These are phyloP conservation scores for Kalmanozyma brasiliensis DNA, from an alignment of 1,284 basidiomycete genomes.

Conservation along the genomic window DNA sequence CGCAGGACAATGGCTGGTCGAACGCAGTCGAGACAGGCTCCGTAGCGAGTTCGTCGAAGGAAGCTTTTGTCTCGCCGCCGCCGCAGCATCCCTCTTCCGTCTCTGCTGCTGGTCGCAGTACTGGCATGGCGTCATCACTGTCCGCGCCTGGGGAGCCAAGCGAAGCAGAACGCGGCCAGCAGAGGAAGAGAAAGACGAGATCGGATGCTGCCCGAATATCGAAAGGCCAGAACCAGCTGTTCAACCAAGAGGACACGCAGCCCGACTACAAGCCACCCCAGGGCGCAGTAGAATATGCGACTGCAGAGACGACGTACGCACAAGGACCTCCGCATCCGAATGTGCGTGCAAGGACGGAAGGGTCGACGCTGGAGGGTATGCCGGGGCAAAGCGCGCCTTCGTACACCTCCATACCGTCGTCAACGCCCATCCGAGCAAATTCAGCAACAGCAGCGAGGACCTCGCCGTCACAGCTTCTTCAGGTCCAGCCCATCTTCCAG, in stretches of 20 bases:
- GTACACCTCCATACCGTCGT: background rate
- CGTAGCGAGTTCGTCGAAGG: conserved; percentile 6
- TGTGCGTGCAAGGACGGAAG: background rate
- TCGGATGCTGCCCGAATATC: conserved; percentile 7
- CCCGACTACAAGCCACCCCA: conserved; percentile 3
- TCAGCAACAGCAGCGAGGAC: conserved; percentile 3
- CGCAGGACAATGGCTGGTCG: conserved; percentile 7
- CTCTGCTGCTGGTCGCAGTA: no score
- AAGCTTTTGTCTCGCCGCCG: conserved; percentile 6
- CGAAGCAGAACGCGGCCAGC: background rate
- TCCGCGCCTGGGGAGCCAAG: conserved; percentile 1
- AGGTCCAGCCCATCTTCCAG: conserved; percentile 43
- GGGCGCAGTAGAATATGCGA: conserved; percentile 1
- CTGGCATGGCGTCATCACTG: background rate
- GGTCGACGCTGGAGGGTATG: conserved; percentile 9
- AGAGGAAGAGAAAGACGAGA: conserved; percentile 23
- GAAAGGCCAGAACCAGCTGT: background rate
- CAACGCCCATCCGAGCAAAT: conserved; percentile 10
- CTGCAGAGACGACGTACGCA: conserved; percentile 7
- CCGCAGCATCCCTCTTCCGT: no score
- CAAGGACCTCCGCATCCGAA: background rate
- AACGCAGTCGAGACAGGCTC: conserved; percentile 4
- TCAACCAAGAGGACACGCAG: background rate
- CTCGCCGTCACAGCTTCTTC: conserved; percentile 23
- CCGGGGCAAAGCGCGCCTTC: conserved; percentile 1